These are phyloP conservation scores for Populus tomentosa DNA, from an alignment of 441 rosid species.

Conservation along the genomic window DNA sequence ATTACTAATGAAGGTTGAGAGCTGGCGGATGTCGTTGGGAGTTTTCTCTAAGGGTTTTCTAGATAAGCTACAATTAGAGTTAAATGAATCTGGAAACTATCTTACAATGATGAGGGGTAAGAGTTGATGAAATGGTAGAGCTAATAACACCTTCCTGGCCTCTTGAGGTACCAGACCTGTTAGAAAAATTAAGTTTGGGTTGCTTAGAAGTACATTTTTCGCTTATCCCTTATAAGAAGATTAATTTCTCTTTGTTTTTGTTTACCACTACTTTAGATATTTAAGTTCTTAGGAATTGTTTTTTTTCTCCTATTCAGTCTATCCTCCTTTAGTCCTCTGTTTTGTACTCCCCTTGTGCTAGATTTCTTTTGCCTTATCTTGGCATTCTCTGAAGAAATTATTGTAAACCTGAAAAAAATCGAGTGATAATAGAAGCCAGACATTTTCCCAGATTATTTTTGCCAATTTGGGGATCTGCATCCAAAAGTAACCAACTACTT, in stretches of 20 bases:
- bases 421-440: background rate
- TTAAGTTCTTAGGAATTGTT: background rate
- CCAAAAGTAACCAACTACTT: background rate
- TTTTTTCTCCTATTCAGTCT: background rate
- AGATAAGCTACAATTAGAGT: background rate
- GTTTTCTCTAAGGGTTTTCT: background rate
- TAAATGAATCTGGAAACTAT: background rate
- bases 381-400: background rate
- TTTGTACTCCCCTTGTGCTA: background rate
- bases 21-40: background rate
- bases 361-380: background rate
- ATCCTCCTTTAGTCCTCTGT: background rate
- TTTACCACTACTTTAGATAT: background rate
- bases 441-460: background rate
- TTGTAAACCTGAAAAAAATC: background rate
- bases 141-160: background rate
- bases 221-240: background rate
- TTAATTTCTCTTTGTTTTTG: background rate
- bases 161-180: background rate
- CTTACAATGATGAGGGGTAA: background rate
- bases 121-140: background rate
- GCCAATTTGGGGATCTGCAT: background rate
- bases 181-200: background rate
- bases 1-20: background rate
- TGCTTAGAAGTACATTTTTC: background rate